Base-by-base conservation (phyloP, 257 asterid genomes). In the Gentiana dahurica region DNA sequence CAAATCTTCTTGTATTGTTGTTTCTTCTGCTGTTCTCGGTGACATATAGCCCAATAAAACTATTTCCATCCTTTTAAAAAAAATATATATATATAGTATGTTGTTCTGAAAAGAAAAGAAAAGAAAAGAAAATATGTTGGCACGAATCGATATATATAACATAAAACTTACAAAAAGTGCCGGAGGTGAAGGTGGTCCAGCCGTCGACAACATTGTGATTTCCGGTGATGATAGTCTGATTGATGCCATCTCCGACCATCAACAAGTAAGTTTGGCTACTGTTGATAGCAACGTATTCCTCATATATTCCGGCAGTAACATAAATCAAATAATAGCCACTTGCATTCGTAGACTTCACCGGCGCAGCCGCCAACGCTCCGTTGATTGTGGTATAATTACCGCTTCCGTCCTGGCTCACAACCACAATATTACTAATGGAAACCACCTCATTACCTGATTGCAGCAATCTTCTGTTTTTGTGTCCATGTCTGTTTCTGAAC, bases 241-340 rank as follows among this genome's bases (percentile, higher is more conserved):
- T 79, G 10, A 86, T 83, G 7, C 95, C 97, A 10, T 80, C 95
- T 0, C 97, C 97, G 36, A 86, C 55, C 92, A 86, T 75, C 90
- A 89, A 71, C 60, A 89, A 4, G 50, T 81, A 76, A 51, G 47
- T 81, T 71, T 86, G 79, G 73, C 78, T 78, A 70, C 70, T 80
- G 0, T 76, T 72, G 55, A 89, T 65, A 34, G 77, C 52, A 0
- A 89, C 74, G 49, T 89, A 89, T 46, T 89, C 97, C 60, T 79
- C 79, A 5, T 89, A 86, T n/a, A 75, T 71, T 8, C 97, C 97
- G 1, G 71, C 77, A 1, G 68, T 78, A 3, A 86, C 43, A 51
- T 74, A 81, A 36, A 89, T 80, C 37, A 89, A 61, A 48, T 63
- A 89, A 41, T 81, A 86, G 0, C 97, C 97, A 3, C 13, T 55